phyloP scores from a whole-genome alignment of 1,284 basidiomycete species.

The Rhodofomes roseus region DNA sequence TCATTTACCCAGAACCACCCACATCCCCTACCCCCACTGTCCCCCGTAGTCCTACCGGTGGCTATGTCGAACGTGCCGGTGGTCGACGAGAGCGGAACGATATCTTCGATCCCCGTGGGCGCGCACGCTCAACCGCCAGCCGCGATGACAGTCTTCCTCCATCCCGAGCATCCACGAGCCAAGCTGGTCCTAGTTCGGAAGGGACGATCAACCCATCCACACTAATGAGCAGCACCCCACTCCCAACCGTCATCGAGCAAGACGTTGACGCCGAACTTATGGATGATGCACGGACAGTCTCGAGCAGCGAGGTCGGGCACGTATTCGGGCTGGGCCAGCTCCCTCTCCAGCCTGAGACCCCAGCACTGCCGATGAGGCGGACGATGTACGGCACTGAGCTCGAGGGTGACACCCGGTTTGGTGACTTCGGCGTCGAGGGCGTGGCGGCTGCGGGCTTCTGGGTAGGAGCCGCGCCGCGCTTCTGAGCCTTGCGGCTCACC shows the following conservation, averaged over 20 bases:
- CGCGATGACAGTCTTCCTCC: slow-evolving; percentile 5
- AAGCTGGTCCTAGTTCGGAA: slow-evolving; percentile 9
- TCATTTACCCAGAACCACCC: slow-evolving; percentile 64
- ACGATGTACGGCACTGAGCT: slow-evolving; percentile 82
- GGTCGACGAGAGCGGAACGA: slow-evolving; percentile 28
- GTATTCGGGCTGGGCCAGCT: slow-evolving; percentile 21
- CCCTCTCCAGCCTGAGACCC: slow-evolving; percentile 29
- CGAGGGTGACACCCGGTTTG: slow-evolving; percentile 71
- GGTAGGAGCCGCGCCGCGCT: slow-evolving; percentile 30
- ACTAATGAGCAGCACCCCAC: slow-evolving; percentile 19
- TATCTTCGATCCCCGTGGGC: slow-evolving; percentile 25
- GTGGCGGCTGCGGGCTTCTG: slow-evolving; percentile 70
- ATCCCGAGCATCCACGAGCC: slow-evolving; percentile 6
- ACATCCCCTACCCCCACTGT: slow-evolving; percentile 61
- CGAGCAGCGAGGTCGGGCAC: slow-evolving; percentile 26
- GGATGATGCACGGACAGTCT: slow-evolving; percentile 7
- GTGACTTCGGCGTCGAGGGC: slow-evolving; percentile 75
- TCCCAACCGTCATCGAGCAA: slow-evolving; percentile 17
- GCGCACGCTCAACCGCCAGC: slow-evolving; percentile 12
- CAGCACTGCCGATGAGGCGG: slow-evolving; percentile 40
- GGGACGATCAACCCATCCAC: slow-evolving; percentile 18
- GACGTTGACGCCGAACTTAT: slow-evolving; percentile 6
- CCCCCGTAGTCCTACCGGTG: slow-evolving; percentile 16
- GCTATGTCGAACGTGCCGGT: slow-evolving; percentile 26
- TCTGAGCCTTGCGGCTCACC: slow-evolving; percentile 21